Conservation (phyloP, 78 protist genomes). For the Dictyostelium intermedium region DNA sequence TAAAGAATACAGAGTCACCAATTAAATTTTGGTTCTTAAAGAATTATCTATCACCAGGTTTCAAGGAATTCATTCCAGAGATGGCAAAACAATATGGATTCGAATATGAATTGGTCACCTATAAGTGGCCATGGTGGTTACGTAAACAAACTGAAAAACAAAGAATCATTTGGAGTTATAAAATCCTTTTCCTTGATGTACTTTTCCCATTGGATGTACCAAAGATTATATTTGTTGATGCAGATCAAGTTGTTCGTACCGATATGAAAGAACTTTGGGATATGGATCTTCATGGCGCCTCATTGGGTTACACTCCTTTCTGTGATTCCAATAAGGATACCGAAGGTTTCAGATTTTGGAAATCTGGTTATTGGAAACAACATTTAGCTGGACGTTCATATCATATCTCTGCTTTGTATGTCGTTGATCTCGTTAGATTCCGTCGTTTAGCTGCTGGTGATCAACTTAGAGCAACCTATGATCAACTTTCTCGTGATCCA, state of each 20-base stretch:
- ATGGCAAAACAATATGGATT: constrained; percentile 88
- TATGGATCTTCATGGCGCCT: constrained; percentile 89
- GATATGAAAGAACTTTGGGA: constrained; percentile 96
- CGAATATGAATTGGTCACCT: constrained; percentile 93
- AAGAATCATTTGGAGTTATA: constrained; percentile 98
- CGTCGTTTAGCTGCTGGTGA: constrained; percentile 95
- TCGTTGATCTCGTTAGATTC: constrained; percentile 95
- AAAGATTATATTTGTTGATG: constrained; percentile 95
- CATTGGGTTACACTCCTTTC: constrained; percentile 96
- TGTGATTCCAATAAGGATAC: constrained; percentile 91
- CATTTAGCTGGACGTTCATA: constrained; percentile 94
- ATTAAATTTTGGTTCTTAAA: constrained; percentile 98
- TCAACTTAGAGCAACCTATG: constrained; percentile 89
- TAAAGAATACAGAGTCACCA: constrained; percentile 76
- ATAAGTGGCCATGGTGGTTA: constrained; percentile 98
- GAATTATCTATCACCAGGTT: constrained; percentile 93
- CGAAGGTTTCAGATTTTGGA: constrained; percentile 98
- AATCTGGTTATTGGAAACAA: constrained; percentile 92
- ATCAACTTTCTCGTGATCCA: constrained; percentile 83
- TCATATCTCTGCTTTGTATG: constrained; percentile 98
- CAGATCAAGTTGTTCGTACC: constrained; percentile 97
- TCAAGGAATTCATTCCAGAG: constrained; percentile 85
- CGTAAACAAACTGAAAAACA: constrained; percentile 94
- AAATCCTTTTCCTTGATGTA: constrained; percentile 99
- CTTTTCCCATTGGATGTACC: constrained; percentile 95